Evolutionary conservation across 164 flowering plant genomes (phyloP), one percentile per base, ranked within the genome.

Genomic region (Umbellularia californica): DNA sequence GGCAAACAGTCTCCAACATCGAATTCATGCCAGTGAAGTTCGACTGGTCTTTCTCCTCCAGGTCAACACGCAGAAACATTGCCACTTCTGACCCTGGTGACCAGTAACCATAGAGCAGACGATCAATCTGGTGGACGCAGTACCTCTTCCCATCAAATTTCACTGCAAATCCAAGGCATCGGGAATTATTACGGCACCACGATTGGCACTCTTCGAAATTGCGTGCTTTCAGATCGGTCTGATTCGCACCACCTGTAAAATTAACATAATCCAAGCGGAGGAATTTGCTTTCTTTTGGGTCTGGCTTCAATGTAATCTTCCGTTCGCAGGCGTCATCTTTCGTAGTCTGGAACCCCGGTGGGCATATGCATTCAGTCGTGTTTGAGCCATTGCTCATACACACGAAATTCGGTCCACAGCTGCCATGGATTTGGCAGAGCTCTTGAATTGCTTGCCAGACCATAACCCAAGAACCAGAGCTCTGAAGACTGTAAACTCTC

Each of bases 1-100:
- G 91, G 50, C 95, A 92, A 3, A 82, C 70, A 0, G 91, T 89
- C 23, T 83, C 82, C 23, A 89, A 73, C 78, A 85, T 11, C 3
- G 65, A 33, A 4, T 88, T 85, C 89, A 90, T 77, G 41, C 95
- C 92, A 0, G 82, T 88, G 84, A 88, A 92, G 30, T 81, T 88
- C 15, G 90, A 66, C 2, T 5, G 13, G 6, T 75, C 90, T 0
- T 75, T 66, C 60, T 87, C 93, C 0, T 80, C 77, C 0, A 24
- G 35, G 15, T 84, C 88, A 1, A 92, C 91, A 19, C 87, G 77
- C 28, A 92, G 69, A 76, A 79, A 92, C 80, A 79, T 76, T 15
- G 82, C 89, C 1, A 63, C 60, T 33, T 84, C 82, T 0, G 86
- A 77, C 0, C 82, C 88, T 0, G 93, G 93, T 2, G 97, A 92